phyloP scores from a whole-genome alignment of 768 basidiomycete genomes.

The Russula vinacea region DNA sequence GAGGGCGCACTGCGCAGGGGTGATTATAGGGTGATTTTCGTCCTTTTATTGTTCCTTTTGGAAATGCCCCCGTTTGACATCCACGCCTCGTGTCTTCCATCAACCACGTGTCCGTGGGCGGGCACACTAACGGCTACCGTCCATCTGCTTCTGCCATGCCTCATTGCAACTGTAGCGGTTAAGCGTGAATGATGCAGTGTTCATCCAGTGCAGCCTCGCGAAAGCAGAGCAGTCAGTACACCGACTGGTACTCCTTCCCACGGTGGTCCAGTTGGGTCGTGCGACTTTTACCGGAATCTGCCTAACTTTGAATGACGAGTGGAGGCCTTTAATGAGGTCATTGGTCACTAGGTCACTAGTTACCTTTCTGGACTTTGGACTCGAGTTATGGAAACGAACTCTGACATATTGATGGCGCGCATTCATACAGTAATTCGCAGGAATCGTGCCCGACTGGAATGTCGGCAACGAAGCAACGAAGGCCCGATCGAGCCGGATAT shows the following conservation, averaged over 20 bases:
- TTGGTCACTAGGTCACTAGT: no score
- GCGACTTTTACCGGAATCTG: background rate
- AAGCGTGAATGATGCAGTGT: background rate
- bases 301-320: constrained; percentile 5
- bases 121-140: background rate
- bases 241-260: no score
- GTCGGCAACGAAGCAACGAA: no score
- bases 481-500: background rate
- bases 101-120: constrained; percentile 24
- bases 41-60: constrained; percentile 2
- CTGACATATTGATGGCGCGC: no score
- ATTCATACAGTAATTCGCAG: no score
- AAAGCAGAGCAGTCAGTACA: no score
- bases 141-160: background rate
- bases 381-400: background rate
- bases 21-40: no score
- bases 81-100: constrained; percentile 19
- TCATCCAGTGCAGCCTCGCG: background rate
- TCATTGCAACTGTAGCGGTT: background rate
- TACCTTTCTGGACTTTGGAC: background rate
- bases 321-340: background rate
- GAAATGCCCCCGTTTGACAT: constrained; percentile 5
- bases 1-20: background rate
- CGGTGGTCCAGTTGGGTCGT: background rate
- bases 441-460: no score